Base-by-base conservation (phyloP, 2,329 filamentous ascomycete genomes). In the Clonostachys solani region DNA sequence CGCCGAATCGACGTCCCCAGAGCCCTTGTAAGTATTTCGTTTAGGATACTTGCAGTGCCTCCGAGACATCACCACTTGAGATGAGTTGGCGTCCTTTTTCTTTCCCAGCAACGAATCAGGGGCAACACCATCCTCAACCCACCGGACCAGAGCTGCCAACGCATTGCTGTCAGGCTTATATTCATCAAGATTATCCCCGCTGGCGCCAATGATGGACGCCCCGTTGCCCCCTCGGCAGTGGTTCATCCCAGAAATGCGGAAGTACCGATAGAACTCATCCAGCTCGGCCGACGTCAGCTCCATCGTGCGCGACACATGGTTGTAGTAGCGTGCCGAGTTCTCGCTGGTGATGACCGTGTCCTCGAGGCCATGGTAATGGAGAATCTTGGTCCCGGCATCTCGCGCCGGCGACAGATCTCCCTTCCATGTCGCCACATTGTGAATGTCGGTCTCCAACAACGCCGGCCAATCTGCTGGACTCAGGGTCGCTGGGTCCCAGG, bases 191-290 rank as follows among this genome's bases (percentile, higher is more conserved):
- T 77, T 54, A 1, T 73, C 59, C 2, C 15, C 36, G 7, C 36
- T 38, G 44, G 77, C 75, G 46, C 68, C 56, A 9, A 66, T 59
- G 0, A 68, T 63, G 6, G 70, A 60, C 2, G 72, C 70, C 2
- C 72, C 73, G 13, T 57, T 56, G 5, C 76, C 76, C 6, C 70
- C 69, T 10, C 45, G 51, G 54, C 77, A 81, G 57, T 81, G 78
- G 3, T 59, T 64, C 63, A 78, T 75, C 7, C 77, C 77, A 5
- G 68, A 71, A 50, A 81, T 68, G 33, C 67, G 67, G 63, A 81
- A 81, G 58, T 68, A 73, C 43, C 77, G 68, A 52, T 76, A 72
- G 49, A 73, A 75, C 1, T 59, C 54, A 47, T 75, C 70, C 6
- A 75, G 55, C 46, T 66, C 13, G 15, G n/a, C 23, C 15, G 42